These are phyloP conservation scores for Verticillium zaregamsianum DNA, from an alignment of 2,329 filamentous ascomycete genomes.

Conservation along the genomic window DNA sequence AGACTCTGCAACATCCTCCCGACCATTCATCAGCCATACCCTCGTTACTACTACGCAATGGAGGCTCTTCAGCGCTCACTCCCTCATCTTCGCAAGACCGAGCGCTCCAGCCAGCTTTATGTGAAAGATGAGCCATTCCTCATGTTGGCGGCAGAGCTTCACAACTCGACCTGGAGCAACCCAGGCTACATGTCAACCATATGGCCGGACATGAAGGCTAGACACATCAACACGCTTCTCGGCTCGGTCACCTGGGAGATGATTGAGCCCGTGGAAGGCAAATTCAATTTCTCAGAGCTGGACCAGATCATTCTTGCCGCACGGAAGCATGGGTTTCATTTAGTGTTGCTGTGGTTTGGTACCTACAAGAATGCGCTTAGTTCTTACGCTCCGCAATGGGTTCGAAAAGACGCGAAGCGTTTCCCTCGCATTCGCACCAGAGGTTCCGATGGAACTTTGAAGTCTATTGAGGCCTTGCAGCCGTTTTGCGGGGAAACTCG, in stretches of 20 bases:
- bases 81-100: neutral
- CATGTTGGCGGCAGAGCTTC: slow-evolving; percentile 23
- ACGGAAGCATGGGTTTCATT: slow-evolving; percentile 7
- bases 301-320: slow-evolving; percentile 19
- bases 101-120: slow-evolving; percentile 20
- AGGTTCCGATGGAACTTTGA: neutral
- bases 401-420: neutral
- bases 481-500: no score
- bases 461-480: no score
- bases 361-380: neutral
- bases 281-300: slow-evolving; percentile 21
- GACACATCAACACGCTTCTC: slow-evolving; percentile 24
- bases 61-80: no score
- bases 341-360: slow-evolving; percentile 3
- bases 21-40: no score
- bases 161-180: slow-evolving; percentile 20
- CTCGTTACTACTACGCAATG: no score
- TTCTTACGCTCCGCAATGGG: neutral
- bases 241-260: slow-evolving; percentile 25
- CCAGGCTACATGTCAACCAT: slow-evolving; percentile 20
- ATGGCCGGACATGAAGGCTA: slow-evolving; percentile 17
- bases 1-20: no score
- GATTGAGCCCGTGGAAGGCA: slow-evolving; percentile 22
- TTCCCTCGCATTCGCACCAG: neutral
- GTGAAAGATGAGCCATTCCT: slow-evolving; percentile 23